A percentile compares a stretch with the other conserved stretches of the same genome.
phyloP scores from a whole-genome alignment of 306 rosid species.

The Geum urbanum region DNA sequence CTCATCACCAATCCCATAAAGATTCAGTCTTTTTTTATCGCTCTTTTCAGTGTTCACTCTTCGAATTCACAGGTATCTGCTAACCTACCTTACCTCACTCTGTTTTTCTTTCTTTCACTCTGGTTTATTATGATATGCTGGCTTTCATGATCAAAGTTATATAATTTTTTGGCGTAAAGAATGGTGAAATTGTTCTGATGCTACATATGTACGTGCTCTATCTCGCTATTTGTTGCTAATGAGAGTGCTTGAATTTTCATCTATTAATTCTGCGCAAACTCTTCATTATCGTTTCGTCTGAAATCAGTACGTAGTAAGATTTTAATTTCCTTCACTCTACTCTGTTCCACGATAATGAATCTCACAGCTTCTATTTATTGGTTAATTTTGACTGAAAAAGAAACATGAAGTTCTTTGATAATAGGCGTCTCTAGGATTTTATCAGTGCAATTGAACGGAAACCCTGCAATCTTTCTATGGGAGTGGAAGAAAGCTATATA shows the following conservation, averaged over 20 bases:
- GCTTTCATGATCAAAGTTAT: conserved; percentile 8
- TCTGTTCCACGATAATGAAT: neutral
- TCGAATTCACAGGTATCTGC: too few relatives aligned
- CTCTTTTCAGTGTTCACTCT: neutral
- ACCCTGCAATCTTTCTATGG: neutral
- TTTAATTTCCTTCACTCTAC: neutral
- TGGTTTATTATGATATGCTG: neutral
- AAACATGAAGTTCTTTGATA: neutral
- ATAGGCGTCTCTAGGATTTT: neutral
- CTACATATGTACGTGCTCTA: too few relatives aligned
- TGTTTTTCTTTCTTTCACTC: too few relatives aligned
- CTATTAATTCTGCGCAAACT: too few relatives aligned
- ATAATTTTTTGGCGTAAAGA: neutral
- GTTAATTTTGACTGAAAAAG: neutral
- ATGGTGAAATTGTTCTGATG: neutral
- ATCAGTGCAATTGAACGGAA: neutral
- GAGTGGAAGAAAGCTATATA: neutral
- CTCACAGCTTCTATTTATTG: neutral
- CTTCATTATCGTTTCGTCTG: too few relatives aligned
- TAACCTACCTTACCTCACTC: too few relatives aligned
- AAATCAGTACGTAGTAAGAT: too few relatives aligned
- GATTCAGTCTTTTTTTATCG: neutral
- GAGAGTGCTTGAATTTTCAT: too few relatives aligned
- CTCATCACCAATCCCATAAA: neutral
- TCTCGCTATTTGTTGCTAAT: neutral